Evolutionary conservation across 306 rosid species (phyloP).

Genomic region (Inga laurina): DNA sequence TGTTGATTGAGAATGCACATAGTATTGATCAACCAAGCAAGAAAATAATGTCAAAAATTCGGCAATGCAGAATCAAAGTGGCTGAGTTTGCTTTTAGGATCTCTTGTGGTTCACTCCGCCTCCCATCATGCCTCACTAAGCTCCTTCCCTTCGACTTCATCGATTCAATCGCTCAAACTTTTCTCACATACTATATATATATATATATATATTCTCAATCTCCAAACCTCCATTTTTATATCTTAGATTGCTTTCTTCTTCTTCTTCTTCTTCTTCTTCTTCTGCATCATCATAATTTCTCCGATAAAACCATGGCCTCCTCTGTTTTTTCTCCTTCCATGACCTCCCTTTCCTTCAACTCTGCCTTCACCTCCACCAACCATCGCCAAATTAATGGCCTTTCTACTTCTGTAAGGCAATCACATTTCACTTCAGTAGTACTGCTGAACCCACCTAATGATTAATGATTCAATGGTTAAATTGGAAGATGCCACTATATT

Average conservation of each 20-base stretch:
- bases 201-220: background rate
- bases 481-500: background rate
- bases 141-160: constrained; percentile 22
- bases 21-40: background rate
- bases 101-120: constrained; percentile 35
- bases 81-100: background rate
- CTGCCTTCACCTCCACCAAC: constrained; percentile 31
- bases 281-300: background rate
- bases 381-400: constrained; percentile 27
- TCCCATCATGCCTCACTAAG: background rate
- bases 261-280: too few species aligned
- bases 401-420: constrained; percentile 32
- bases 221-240: background rate
- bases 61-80: background rate
- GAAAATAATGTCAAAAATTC: background rate
- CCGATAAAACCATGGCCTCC: constrained; percentile 44
- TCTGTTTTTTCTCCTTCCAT: constrained; percentile 38
- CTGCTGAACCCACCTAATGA: background rate
- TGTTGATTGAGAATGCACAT: background rate
- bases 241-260: background rate
- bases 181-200: background rate
- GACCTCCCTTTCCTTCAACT: constrained; percentile 33
- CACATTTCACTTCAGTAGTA: background rate
- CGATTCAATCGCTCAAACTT: constrained; percentile 19
- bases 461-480: background rate